These are phyloP conservation scores for Pichia sp. DNA, from an alignment of 1,139 yeast species.

Conservation along the genomic window DNA sequence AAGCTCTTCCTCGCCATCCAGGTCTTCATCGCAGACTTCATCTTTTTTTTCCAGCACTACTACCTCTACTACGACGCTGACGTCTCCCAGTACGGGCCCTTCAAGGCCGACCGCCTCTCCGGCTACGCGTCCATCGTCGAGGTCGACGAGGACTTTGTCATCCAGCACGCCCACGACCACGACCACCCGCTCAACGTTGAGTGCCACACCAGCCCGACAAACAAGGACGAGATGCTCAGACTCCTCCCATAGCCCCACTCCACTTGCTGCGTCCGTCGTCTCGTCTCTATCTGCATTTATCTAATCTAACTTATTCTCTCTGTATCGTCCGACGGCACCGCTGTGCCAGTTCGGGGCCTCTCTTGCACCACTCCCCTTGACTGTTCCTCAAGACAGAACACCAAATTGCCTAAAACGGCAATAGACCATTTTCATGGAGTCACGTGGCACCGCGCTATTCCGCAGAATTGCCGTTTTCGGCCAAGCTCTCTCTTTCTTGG, in stretches of 20 bases:
- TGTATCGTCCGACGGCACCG: too few relatives aligned
- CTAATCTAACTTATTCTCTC: too few relatives aligned
- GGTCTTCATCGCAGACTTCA: conserved; percentile 27
- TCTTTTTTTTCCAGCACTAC: conserved; percentile 32
- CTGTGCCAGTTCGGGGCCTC: too few relatives aligned
- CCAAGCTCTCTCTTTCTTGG: not conserved
- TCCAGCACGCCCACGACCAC: conserved; percentile 32
- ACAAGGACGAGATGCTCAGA: conserved; percentile 29
- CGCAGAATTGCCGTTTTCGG: not conserved
- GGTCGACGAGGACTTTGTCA: conserved; percentile 30
- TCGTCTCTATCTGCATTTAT: too few relatives aligned
- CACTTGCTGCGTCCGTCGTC: not conserved
- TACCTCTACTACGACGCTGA: conserved; percentile 27
- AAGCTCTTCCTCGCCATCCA: conserved; percentile 30
- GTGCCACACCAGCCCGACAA: conserved; percentile 10
- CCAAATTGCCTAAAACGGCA: too few relatives aligned
- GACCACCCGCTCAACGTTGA: conserved; percentile 20
- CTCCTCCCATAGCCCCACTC: conserved; percentile 14
- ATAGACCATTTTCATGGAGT: not conserved
- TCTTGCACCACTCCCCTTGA: too few relatives aligned
- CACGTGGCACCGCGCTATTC: conserved; percentile 18
- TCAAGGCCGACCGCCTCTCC: conserved; percentile 6
- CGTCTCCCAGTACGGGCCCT: conserved; percentile 20
- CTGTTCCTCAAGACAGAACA: too few relatives aligned
- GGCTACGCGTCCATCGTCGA: conserved; percentile 24